Base-by-base conservation (phyloP, 257 asterid species). In the Nicotiana benthamiana region DNA sequence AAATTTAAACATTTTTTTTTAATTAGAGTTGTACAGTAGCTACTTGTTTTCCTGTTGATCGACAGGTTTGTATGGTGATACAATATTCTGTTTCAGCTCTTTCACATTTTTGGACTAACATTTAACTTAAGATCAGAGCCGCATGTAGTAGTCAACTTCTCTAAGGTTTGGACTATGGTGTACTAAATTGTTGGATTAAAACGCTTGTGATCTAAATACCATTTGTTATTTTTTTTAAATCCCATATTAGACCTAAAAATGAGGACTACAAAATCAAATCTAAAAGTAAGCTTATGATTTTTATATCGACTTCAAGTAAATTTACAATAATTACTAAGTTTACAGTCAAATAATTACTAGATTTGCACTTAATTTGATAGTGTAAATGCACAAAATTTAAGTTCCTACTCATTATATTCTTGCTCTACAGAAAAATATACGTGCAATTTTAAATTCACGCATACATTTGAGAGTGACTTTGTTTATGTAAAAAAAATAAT, bases 101-200 rank as follows among this genome's bases (percentile, higher is more conserved):
- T 75, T 75, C 65, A 75, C 40, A 27, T 36, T 52, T 75, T 75
- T 30, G 65, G 79, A n/a, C 15, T 48, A 75, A 75, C 79, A 57
- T 75, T 24, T 9, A 46, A 48, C 64, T 51, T 75, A 52, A 75
- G 40, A 48, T 52, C n/a, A 26, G 36, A 27, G 63, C 65, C 15
- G 20, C 79, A 26, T 75, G 32, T 75, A 22, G 22, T 75, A 13
- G 4, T 11, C 27, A 40, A 22, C 9, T 75, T 10, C 5, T 75
- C 40, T 24, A 52, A 48, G 18, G 24, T 52, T n/a, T 74, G 40
- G 30, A 59, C 27, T 20, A 59, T 22, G 6, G 30, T 9, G 15
- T 59, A 20, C 13, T 20, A 3, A 8, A 32, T 22, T n/a, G 65
- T 59, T 22, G 65, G 65, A 59, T 16, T 53, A 77, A 26, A 56